These are phyloP conservation scores for Fusarium mangiferae DNA, from an alignment of 2,329 filamentous ascomycete species.

Conservation along the genomic window DNA sequence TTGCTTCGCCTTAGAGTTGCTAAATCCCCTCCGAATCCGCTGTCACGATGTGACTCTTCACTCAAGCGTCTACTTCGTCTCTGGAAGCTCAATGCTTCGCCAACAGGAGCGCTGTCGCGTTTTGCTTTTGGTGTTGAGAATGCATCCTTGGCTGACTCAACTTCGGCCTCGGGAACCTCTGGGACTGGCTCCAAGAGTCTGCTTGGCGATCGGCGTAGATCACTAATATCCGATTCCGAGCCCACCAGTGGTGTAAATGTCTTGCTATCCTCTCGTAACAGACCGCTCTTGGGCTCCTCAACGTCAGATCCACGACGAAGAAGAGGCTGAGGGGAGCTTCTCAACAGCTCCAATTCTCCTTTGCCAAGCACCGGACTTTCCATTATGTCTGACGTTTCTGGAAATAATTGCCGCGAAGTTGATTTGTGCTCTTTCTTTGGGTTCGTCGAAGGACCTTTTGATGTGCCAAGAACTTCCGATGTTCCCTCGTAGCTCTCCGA, in stretches of 20 bases:
- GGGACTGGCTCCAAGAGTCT: constrained; percentile 62
- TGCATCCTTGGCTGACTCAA: constrained; percentile 39
- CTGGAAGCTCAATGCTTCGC: constrained; percentile 54
- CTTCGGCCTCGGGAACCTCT: constrained; percentile 60
- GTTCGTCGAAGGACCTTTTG: constrained; percentile 33
- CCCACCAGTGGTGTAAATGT: constrained; percentile 36
- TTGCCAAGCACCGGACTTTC: constrained; percentile 55
- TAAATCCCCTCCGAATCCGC: constrained; percentile 58
- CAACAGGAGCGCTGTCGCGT: constrained; percentile 48
- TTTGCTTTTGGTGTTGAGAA: constrained; percentile 46
- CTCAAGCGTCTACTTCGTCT: constrained; percentile 49
- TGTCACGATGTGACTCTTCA: constrained; percentile 60
- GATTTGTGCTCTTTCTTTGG: constrained; percentile 40
- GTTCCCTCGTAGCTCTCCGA: constrained; percentile 3
- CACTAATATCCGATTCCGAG: constrained; percentile 46
- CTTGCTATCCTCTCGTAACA: constrained; percentile 47
- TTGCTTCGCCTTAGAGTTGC: constrained; percentile 54
- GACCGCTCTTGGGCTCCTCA: constrained; percentile 44
- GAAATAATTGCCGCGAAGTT: constrained; percentile 30
- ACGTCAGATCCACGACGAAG: constrained; percentile 47
- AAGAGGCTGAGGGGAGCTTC: constrained; percentile 40
- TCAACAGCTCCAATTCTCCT: constrained; percentile 34
- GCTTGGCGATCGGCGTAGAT: constrained; percentile 56
- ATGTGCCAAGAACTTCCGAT: constrained; percentile 1
- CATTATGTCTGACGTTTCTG: constrained; percentile 43